These are phyloP conservation scores for Colletotrichum phormii DNA, from an alignment of 2,329 filamentous ascomycete genomes.

Conservation along the genomic window DNA sequence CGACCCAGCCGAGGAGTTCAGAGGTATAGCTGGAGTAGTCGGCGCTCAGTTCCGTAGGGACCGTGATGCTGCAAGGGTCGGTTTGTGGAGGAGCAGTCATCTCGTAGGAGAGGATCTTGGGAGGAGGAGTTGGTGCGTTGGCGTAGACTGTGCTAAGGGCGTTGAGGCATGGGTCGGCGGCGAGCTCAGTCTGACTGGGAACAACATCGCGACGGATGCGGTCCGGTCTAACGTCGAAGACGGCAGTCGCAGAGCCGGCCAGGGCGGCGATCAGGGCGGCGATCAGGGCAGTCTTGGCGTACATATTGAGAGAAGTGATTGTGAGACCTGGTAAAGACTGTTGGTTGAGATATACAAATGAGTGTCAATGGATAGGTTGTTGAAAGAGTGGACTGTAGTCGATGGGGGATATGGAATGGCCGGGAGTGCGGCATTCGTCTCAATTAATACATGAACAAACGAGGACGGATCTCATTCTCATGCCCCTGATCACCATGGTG, in stretches of 20 bases:
- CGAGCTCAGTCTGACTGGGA: constrained; percentile 40
- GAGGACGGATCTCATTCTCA: not conserved
- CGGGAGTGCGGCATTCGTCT: not conserved
- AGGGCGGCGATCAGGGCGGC: constrained; percentile 39
- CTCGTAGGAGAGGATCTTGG: constrained; percentile 39
- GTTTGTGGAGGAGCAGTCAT: constrained; percentile 33
- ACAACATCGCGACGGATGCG: constrained; percentile 37
- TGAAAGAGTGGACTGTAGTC: not conserved
- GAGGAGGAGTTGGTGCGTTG: constrained; percentile 41
- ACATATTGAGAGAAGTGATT: constrained; percentile 38
- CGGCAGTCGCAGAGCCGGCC: constrained; percentile 39
- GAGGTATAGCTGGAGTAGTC: constrained; percentile 39
- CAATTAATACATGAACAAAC: not conserved
- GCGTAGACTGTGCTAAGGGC: constrained; percentile 38
- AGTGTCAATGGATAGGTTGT: not conserved
- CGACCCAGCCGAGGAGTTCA: constrained; percentile 41
- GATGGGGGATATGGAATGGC: not conserved
- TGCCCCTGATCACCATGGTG: constrained; percentile 19
- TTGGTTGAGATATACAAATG: not conserved
- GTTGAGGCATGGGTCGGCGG: constrained; percentile 35
- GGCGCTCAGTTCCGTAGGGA: constrained; percentile 40
- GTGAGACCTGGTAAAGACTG: not conserved
- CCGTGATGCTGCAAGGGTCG: constrained; percentile 41
- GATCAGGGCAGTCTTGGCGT: constrained; percentile 30
- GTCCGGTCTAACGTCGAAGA: constrained; percentile 32